Evolutionary conservation across 768 basidiomycete species (phyloP).

Genomic region (Termitomyces sp.): DNA sequence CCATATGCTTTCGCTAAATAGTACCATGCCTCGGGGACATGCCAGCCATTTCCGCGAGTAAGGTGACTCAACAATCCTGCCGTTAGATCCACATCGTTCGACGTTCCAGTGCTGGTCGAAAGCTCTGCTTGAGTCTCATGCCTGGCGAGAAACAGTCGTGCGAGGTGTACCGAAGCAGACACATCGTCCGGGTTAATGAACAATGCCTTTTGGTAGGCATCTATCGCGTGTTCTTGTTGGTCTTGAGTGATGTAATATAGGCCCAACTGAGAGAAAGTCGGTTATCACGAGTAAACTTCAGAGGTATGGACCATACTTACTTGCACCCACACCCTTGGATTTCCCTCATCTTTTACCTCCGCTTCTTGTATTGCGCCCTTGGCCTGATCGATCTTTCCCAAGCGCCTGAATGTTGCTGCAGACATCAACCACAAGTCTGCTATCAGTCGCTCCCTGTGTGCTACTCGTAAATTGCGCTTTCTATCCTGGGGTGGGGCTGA

Average conservation of each 20-base stretch:
- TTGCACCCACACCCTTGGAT: conserved; percentile 94
- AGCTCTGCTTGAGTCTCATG: conserved; percentile 24
- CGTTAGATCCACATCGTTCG: conserved; percentile 65
- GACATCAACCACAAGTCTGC: conserved; percentile 92
- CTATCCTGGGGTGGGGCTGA: conserved; percentile 28
- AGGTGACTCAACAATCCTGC: conserved; percentile 76
- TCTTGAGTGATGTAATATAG: conserved; percentile 65
- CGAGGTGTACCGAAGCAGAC: conserved; percentile 73
- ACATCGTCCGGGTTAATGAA: conserved; percentile 81
- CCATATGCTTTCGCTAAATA: conserved; percentile 81
- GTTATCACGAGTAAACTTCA: not conserved
- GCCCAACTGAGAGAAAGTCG: conserved; percentile 52
- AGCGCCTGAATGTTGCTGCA: conserved; percentile 88
- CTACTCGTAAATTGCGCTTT: conserved; percentile 40
- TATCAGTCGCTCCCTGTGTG: conserved; percentile 65
- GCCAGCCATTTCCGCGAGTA: conserved; percentile 82
- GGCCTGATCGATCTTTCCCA: conserved; percentile 88
- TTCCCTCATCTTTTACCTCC: conserved; percentile 81
- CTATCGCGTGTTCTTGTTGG: conserved; percentile 59
- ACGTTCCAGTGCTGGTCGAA: conserved; percentile 17
- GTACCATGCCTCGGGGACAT: conserved; percentile 94
- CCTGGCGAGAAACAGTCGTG: conserved; percentile 61
- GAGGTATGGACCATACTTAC: conserved; percentile 33
- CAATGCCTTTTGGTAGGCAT: conserved; percentile 85
- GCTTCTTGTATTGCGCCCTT: conserved; percentile 93